Base-by-base conservation (phyloP, 2,329 filamentous ascomycete genomes). In the Xylaria sp. region DNA sequence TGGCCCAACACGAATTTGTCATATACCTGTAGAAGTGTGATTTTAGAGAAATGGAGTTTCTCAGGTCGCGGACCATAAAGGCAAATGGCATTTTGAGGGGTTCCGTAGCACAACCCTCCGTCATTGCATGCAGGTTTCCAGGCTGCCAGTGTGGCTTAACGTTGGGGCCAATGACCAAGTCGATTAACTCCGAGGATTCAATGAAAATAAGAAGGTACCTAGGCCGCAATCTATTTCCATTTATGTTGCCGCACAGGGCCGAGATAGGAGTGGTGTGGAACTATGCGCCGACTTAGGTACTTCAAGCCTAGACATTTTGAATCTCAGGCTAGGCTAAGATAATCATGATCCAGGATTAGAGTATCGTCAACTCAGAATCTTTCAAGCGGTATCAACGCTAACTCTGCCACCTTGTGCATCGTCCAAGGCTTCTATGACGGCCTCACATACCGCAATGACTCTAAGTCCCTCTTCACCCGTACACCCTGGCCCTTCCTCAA, bases 391-490 rank as follows among this genome's bases (percentile, higher is more conserved):
- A 6, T 54, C 23, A 31, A 59, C 63, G 10, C 11, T 33, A 31
- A 60, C 38, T 56, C 38, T 59, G 0, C 63, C 63, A 6, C 57
- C 63, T 23, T 60, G 48, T 28, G 11, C 23, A 31, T 60, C 38
- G 48, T 48, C 40, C 2, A 65, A 56, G 2, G 48, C 56, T 20
- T 46, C 28, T 60, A 60, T 56, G 48, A 56, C 38, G n/a, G 63
- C 63, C 57, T 65, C 56, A 17, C 63, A 60, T 38, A 65, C 57
- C 2, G 57, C 57, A 7, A 65, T 60, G 6, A 56, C 63, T 31
- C 56, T 38, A 17, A 60, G 63, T 6, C 63, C 62, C n/a, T 65
- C 48, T 31, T 60, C 57, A 1, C 57, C 63, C 6, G 56, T 65
- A 48, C 63, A 65, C 7, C 63, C 48, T 10, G 48, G 28, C 15